Evolutionary conservation across 345 rosid species (phyloP), one percentile per base, ranked within the genome.

Genomic region (Arabis hirsuta): DNA sequence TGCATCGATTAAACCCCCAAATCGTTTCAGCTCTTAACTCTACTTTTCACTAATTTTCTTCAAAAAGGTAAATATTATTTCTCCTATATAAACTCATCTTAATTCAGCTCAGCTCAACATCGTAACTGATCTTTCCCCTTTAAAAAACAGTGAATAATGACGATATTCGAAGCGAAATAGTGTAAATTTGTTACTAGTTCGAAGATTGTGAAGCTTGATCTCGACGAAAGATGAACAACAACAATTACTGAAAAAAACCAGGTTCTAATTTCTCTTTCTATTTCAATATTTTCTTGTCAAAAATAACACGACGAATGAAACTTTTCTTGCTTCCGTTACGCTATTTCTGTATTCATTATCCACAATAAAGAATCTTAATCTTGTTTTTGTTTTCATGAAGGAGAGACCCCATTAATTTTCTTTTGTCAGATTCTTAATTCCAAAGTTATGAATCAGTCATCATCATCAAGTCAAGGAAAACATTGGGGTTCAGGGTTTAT

Each of bases 191-290:
- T 36, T 36, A 36, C 41, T 8, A 36, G 8, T 36, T 36, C 3
- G 39, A 36, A 36, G 41, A 36, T 36, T 9, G 41, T 36, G 10
- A 36, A 36, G 41, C 41, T 32, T 32, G 24, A 5, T 32, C 36
- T 32, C 36, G 8, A 1, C 36, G 36, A 32, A 32, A 6, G 36
- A 32, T 32, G 24, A 22, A 22, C 7, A 51, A 42, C 70, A 7
- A 52, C 14, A 57, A 56, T 56, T 31, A 16, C 44, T 56, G 9
- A 36, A 38, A 36, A 38, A 59, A 59, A 8, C 9, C 36, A 60
- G 65, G 7, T 60, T 59, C 12, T 41, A 16, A 16, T 12, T 7
- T 22, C 24, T 22, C 2, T 59, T 12, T 3, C 0, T 6, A 7
- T 24, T 7, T 38, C 19, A 36, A 36, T 16, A 16, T 36, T 36